Evolutionary conservation across 306 rosid genomes (phyloP).

Genomic region (Parietaria judaica): DNA sequence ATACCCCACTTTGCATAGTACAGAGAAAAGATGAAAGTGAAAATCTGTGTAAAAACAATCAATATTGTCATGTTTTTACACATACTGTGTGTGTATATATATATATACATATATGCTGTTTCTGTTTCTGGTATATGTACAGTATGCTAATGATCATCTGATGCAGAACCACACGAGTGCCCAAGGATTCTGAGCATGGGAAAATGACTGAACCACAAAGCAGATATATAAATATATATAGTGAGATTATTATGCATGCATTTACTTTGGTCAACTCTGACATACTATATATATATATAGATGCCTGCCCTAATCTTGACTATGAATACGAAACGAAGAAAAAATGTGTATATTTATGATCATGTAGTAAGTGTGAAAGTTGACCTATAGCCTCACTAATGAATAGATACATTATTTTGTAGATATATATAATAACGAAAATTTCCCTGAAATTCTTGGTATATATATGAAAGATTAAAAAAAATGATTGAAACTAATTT

Average conservation of each 20-base stretch:
- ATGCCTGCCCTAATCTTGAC: neutral
- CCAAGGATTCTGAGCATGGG: constrained; percentile 9
- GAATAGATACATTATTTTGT: too few relatives aligned
- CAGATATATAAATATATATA: neutral
- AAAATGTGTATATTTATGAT: too few relatives aligned
- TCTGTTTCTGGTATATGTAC: neutral
- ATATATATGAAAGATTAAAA: too few relatives aligned
- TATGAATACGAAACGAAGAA: neutral
- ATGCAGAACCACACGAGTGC: constrained; percentile 15
- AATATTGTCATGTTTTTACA: neutral
- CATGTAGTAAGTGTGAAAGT: too few relatives aligned
- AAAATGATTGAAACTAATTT: too few relatives aligned
- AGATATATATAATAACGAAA: too few relatives aligned
- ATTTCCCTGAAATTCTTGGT: too few relatives aligned
- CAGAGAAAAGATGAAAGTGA: neutral
- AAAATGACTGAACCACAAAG: constrained; percentile 13
- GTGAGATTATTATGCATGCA: neutral
- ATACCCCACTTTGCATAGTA: neutral
- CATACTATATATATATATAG: neutral
- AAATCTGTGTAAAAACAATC: neutral
- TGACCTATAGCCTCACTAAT: too few relatives aligned
- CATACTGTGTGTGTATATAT: neutral
- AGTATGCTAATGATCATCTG: neutral
- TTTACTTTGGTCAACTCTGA: constrained; percentile 10
- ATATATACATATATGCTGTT: neutral